Evolutionary conservation across 2,329 filamentous ascomycete species (phyloP).

Genomic region (Penicillium sp.): DNA sequence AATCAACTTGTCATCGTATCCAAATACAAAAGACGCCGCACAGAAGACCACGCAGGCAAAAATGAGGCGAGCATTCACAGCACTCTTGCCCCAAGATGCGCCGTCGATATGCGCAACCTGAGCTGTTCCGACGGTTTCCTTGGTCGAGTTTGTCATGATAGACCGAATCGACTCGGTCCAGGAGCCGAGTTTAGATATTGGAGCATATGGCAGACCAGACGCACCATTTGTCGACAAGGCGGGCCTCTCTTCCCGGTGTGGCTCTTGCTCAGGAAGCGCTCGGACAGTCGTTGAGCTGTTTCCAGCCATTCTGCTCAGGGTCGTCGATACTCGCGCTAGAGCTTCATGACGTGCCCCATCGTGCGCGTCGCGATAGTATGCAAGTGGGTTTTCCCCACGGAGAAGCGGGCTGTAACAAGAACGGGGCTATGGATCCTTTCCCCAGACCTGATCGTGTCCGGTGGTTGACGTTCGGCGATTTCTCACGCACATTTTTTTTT

Average conservation of each 20-base stretch:
- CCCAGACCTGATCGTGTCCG: background rate
- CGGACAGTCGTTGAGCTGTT: no score
- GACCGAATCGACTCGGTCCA: constrained; percentile 5
- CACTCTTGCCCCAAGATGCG: constrained; percentile 8
- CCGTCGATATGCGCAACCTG: constrained; percentile 20
- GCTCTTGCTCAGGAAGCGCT: no score
- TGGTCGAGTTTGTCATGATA: constrained; percentile 5
- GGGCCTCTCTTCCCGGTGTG: no score
- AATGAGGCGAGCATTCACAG: constrained; percentile 23
- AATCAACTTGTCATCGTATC: constrained; percentile 31
- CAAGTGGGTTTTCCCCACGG: constrained; percentile 9
- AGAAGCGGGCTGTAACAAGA: constrained; percentile 3
- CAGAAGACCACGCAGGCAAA: constrained; percentile 25
- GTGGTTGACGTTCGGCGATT: no score
- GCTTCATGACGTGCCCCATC: background rate
- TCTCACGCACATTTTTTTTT: background rate
- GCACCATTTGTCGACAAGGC: no score
- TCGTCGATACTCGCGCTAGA: background rate
- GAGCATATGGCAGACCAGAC: no score
- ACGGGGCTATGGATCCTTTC: background rate
- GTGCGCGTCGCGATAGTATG: background rate
- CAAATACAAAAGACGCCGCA: constrained; percentile 29
- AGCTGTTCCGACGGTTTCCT: constrained; percentile 5
- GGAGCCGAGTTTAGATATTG: background rate
- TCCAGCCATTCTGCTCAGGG: background rate